These are phyloP conservation scores for Telopea speciosissima DNA, from an alignment of 177 flowering plant species.

Conservation along the genomic window DNA sequence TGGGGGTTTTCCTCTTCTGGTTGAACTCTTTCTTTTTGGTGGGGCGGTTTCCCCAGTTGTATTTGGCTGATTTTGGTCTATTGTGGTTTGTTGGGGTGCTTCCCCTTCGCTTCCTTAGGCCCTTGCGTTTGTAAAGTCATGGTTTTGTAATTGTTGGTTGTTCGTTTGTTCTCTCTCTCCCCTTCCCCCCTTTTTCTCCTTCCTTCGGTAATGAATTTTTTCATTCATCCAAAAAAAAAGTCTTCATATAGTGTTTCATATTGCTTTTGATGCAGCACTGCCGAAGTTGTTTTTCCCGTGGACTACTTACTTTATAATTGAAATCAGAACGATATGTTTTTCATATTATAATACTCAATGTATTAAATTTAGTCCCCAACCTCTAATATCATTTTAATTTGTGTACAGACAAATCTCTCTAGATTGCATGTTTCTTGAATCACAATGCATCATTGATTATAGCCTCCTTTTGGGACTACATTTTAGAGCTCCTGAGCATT, in stretches of 20 bases:
- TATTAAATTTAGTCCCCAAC: background rate
- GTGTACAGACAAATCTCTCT: slow-evolving; percentile 61
- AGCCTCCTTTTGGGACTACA: slow-evolving; percentile 90
- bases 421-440: slow-evolving; percentile 72
- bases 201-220: too few relatives aligned
- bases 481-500: slow-evolving; percentile 84
- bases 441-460: slow-evolving; percentile 83
- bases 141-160: too few relatives aligned
- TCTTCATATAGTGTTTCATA: background rate
- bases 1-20: too few relatives aligned
- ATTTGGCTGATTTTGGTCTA: too few relatives aligned
- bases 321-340: background rate
- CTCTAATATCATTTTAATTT: slow-evolving; percentile 10
- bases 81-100: too few relatives aligned
- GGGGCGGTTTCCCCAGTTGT: too few relatives aligned
- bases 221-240: too few relatives aligned
- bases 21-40: too few relatives aligned
- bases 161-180: too few relatives aligned
- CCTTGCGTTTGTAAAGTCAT: too few relatives aligned
- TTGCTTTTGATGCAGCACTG: background rate
- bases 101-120: too few relatives aligned
- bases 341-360: background rate
- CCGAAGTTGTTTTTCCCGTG: background rate
- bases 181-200: too few relatives aligned
- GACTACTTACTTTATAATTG: background rate